Conservation (phyloP, 768 basidiomycete genomes). For the Pleurotus sapidus region DNA sequence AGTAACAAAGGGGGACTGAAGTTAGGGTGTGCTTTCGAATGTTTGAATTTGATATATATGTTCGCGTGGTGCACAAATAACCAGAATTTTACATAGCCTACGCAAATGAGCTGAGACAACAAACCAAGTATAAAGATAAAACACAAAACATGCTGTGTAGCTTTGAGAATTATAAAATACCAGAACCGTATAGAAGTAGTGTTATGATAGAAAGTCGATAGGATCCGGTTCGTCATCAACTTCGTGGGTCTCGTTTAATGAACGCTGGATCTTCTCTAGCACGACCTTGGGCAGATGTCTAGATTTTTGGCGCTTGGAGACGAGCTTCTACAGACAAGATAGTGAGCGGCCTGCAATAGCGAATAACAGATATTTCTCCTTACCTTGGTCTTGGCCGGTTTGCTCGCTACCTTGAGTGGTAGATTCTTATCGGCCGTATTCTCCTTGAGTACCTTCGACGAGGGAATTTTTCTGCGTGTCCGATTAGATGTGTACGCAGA, state of each 20-base stretch:
- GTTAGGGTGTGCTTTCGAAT: too few species aligned
- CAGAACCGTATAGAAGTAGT: background rate
- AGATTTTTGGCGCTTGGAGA: background rate
- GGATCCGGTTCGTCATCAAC: slow-evolving; percentile 2
- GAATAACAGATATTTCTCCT: background rate
- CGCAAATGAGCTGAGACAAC: too few species aligned
- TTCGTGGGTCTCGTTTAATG: background rate
- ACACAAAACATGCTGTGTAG: too few species aligned
- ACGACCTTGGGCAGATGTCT: background rate
- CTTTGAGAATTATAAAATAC: background rate
- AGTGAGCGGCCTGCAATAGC: too few species aligned
- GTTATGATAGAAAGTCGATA: background rate
- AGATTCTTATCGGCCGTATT: background rate
- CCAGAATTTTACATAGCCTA: too few species aligned
- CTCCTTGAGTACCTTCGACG: slow-evolving; percentile 1
- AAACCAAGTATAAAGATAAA: too few species aligned
- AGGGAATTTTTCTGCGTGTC: background rate
- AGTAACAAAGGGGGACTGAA: too few species aligned
- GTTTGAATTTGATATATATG: too few species aligned
- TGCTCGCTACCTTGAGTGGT: background rate
- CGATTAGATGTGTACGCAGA: background rate
- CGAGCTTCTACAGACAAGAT: background rate
- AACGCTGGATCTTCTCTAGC: background rate
- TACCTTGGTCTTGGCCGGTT: background rate
- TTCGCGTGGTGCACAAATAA: too few species aligned